Base-by-base conservation (phyloP, 768 basidiomycete genomes). In the Tricholoma furcatifolium region DNA sequence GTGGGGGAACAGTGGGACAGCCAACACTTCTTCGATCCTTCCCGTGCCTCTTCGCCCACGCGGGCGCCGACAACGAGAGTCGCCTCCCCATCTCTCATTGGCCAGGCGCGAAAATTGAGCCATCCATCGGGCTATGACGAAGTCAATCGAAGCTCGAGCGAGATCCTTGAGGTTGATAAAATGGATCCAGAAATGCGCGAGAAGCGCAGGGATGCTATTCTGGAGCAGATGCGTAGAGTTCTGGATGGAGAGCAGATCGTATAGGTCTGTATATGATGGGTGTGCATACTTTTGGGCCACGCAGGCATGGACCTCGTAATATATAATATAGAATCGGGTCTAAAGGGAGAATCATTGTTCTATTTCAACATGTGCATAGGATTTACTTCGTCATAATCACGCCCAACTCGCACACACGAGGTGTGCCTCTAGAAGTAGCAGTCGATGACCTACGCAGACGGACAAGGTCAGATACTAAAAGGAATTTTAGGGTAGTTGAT, bases 171-270 rank as follows among this genome's bases (percentile, higher is more conserved):
- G 17, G 27, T 52, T 17, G 18, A 43, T 1, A 36, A 40, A 15
- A 56, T 53, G 55, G 47, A 53, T n/a, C 4, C 15, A 2, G 50
- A 56, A 30, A 21, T 23, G 17, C 31, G 55, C 17, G 35, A 53
- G 20, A 44, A 35, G n/a, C 51, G 55, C 7, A 51, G 38, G 14
- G 55, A 48, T 35, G 51, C 36, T 21, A 31, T 56, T 27, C 18
- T 56, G 11, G 36, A 49, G 35, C 41, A 31, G 23, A 56, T 56
- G 55, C 51, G 47, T 24, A 53, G 31, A 21, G 55, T 56, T 6
- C 34, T 56, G 4, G 47, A 56, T 18, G 55, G 51, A 23, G 45
- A 56, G 17, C 46, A 45, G 32, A 23, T 11, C 24, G 17, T 36
- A 20, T 23, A 23, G 31, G 20, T 10, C 20, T 41, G n/a, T n/a